phyloP scores from a whole-genome alignment of 306 rosid genomes.

The Quercus aquifolioides region DNA sequence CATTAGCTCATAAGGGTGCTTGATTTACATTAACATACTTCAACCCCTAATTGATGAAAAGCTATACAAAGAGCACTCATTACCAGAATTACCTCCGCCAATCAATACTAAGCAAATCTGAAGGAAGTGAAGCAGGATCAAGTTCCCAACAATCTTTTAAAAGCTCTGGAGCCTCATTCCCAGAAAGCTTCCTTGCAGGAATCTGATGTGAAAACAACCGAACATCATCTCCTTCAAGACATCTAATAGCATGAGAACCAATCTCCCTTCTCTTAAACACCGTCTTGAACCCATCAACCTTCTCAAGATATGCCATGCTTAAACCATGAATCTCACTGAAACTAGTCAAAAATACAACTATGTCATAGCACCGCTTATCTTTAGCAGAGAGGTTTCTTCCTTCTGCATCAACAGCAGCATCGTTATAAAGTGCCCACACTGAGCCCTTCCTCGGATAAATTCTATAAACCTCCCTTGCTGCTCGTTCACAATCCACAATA shows the following conservation, averaged over 20 bases:
- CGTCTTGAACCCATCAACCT: constrained; percentile 80
- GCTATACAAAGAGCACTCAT: constrained; percentile 24
- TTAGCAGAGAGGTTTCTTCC: constrained; percentile 27
- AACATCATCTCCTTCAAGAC: constrained; percentile 50
- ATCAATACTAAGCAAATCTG: constrained; percentile 55
- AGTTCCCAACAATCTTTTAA: constrained; percentile 86
- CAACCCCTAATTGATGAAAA: constrained; percentile 11
- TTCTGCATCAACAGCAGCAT: constrained; percentile 38
- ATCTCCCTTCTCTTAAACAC: constrained; percentile 75
- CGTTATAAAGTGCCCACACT: constrained; percentile 77
- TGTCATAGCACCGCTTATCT: constrained; percentile 49
- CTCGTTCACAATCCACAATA: constrained; percentile 67
- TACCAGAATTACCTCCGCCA: constrained; percentile 21
- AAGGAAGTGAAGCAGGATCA: constrained; percentile 94
- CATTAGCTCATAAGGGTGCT: background rate
- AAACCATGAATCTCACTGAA: constrained; percentile 68
- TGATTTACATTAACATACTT: constrained; percentile 13
- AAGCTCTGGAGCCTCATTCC: constrained; percentile 49
- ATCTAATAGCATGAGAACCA: constrained; percentile 67
- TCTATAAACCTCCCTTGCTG: constrained; percentile 58
- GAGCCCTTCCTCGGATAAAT: constrained; percentile 90
- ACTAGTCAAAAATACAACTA: constrained; percentile 67
- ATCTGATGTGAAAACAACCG: constrained; percentile 77
- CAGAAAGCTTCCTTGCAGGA: constrained; percentile 69
- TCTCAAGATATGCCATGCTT: constrained; percentile 87